Percentiles rank a stretch among this genome's conserved stretches.
phyloP scores from a whole-genome alignment of 805 yeast species.

The Saturnispora serradocipensis region DNA sequence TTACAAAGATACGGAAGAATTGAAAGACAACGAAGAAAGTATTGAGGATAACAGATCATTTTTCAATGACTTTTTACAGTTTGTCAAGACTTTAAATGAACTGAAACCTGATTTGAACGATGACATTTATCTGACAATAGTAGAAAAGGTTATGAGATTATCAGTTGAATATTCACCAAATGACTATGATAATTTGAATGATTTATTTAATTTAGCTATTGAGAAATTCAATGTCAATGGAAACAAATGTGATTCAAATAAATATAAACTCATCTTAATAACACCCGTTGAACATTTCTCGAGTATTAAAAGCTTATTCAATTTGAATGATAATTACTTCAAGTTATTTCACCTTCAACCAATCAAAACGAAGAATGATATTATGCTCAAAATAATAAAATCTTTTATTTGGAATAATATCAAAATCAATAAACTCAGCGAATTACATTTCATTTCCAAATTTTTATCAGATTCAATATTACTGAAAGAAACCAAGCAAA shows the following conservation, averaged over 20 bases:
- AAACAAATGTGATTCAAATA: constrained; percentile 21
- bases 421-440: constrained; percentile 34
- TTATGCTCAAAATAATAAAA: constrained; percentile 54
- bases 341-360: constrained; percentile 48
- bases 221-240: constrained; percentile 24
- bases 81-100: constrained; percentile 46
- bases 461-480: constrained; percentile 46
- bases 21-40: constrained; percentile 10
- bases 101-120: constrained; percentile 56
- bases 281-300: constrained; percentile 40
- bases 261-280: constrained; percentile 31
- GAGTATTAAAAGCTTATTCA: constrained; percentile 27
- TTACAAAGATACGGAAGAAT: constrained; percentile 35
- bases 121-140: constrained; percentile 54
- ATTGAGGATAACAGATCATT: constrained; percentile 19
- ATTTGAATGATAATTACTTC: constrained; percentile 37
- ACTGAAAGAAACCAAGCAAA: constrained; percentile 25
- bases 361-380: constrained; percentile 40
- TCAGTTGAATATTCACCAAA: constrained; percentile 56
- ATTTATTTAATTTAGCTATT: constrained; percentile 47
- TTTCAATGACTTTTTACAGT: constrained; percentile 59
- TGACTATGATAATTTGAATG: constrained; percentile 50
- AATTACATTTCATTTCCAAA: constrained; percentile 51
- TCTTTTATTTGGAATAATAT: constrained; percentile 37
- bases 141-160: constrained; percentile 57